Base-by-base conservation (phyloP, 1,284 basidiomycete species). In the Austroboletus sp. region DNA sequence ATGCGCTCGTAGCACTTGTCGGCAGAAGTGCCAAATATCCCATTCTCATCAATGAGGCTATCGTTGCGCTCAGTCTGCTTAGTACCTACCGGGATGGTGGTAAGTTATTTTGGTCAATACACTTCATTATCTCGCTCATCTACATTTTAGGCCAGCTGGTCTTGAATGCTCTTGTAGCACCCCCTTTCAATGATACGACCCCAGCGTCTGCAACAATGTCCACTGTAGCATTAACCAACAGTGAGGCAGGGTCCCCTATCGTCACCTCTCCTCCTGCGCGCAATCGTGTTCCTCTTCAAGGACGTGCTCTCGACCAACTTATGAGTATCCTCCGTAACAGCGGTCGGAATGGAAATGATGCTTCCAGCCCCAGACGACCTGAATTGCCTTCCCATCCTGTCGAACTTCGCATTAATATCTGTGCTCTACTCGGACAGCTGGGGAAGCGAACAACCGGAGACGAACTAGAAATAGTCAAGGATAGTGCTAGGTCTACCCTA, bases 41-140 rank as follows among this genome's bases (percentile, higher is more conserved):
- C 0, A 73, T 92, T 37, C 72, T 98, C 26, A 76, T 96, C 50
- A 95, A 94, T 58, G 95, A 98, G 65, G 89, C 85, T 0, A 72
- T 96, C 23, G 77, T 97, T 23, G 88, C 88, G 1, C 66, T 96
- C 49, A 86, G 85, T 30, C 66, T 97, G 42, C 66, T 96, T 51
- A 79, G 78, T 49, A 80, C 80, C 11, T 75, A 80, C 45, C 68
- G 71, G 36, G 66, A 71, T 45, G 86, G 85, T 55, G 80, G 88
- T 83, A 66, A 56, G 78, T 69, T 15, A 2, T 2, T 46, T 13
- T 17, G 2, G 15, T 41, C 4, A 10, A 35, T 36, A 25, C 30
- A 12, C 7, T 29, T 10, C 17, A 44, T 37, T 15, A 13, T 25
- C 16, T 16, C 48, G 41, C 54, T 65, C 32, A 63, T 40, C 33